These are phyloP conservation scores for Fusarium caatingaense DNA, from an alignment of 2,329 filamentous ascomycete species.

Conservation along the genomic window DNA sequence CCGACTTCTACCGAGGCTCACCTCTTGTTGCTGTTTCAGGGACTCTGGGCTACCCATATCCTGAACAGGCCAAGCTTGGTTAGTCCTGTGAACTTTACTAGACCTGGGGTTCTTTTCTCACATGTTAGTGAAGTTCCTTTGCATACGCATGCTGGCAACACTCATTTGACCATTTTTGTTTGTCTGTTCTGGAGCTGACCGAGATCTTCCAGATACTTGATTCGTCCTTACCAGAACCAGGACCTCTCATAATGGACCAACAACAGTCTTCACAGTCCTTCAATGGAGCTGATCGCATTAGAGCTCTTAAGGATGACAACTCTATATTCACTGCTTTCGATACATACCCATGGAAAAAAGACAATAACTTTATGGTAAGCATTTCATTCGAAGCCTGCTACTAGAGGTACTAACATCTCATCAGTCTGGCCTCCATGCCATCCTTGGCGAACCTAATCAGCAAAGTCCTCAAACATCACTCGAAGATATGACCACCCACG, in stretches of 20 bases:
- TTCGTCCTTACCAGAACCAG: not conserved
- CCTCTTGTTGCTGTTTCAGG: constrained; percentile 4
- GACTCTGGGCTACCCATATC: not conserved
- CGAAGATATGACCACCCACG: constrained; percentile 70
- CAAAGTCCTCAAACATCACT: constrained; percentile 60
- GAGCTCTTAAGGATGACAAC: constrained; percentile 53
- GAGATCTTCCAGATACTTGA: not conserved
- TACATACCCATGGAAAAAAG: constrained; percentile 73
- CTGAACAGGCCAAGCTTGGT: constrained; percentile 16
- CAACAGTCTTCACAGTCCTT: constrained; percentile 39
- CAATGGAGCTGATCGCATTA: constrained; percentile 53
- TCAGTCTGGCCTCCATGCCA: constrained; percentile 70
- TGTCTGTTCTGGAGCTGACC: constrained; percentile 9
- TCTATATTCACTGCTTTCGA: constrained; percentile 71
- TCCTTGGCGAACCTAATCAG: constrained; percentile 66
- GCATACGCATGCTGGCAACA: constrained; percentile 2
- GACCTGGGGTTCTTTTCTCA: constrained; percentile 36
- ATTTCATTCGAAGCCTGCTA: not conserved
- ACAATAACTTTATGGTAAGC: constrained; percentile 73
- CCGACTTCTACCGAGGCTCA: constrained; percentile 33
- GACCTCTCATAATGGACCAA: constrained; percentile 23
- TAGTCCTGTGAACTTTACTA: constrained; percentile 15
- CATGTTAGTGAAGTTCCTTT: constrained; percentile 36
- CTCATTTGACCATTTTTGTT: not conserved
- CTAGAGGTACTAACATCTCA: not conserved